Evolutionary conservation across 768 basidiomycete species (phyloP).

Genomic region (Holtermannia corniformis): DNA sequence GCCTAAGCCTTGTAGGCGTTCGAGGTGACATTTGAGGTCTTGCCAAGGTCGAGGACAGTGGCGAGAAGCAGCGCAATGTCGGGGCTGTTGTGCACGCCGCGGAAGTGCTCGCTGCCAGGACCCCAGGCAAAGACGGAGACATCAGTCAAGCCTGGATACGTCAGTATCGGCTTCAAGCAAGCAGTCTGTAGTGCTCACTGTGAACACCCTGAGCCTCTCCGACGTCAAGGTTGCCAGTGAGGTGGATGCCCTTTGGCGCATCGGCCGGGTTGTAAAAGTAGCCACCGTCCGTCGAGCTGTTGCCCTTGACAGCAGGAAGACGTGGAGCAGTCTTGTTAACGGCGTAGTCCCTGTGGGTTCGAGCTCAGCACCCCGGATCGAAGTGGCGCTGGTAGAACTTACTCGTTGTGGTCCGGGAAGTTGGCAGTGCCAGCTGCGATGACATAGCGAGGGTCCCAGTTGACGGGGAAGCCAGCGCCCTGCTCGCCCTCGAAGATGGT

Average conservation of each 20-base stretch:
- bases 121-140: slow-evolving; percentile 41
- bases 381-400: too few species aligned
- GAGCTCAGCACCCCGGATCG: neutral
- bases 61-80: slow-evolving; percentile 42
- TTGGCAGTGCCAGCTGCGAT: slow-evolving; percentile 33
- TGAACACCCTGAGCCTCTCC: slow-evolving; percentile 40
- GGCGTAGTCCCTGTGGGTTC: slow-evolving; percentile 20
- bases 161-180: neutral
- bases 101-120: slow-evolving; percentile 38
- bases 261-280: slow-evolving; percentile 39
- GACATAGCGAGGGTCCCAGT: slow-evolving; percentile 43
- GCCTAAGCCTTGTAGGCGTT: neutral
- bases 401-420: slow-evolving; percentile 34
- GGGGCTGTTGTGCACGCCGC: slow-evolving; percentile 33
- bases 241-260: slow-evolving; percentile 35
- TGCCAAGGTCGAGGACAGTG: slow-evolving; percentile 35
- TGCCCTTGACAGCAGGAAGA: slow-evolving; percentile 25
- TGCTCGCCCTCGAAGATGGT: slow-evolving; percentile 27
- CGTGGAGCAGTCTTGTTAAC: slow-evolving; percentile 28
- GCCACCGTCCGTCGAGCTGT: slow-evolving; percentile 11
- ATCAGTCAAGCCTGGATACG: slow-evolving; percentile 24
- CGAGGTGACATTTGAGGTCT: slow-evolving; percentile 16
- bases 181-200: slow-evolving; percentile 14
- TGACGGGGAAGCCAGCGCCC: slow-evolving; percentile 39
- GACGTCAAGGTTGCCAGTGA: slow-evolving; percentile 39